phyloP scores from a whole-genome alignment of 768 basidiomycete species.

The Trametes coccinea region DNA sequence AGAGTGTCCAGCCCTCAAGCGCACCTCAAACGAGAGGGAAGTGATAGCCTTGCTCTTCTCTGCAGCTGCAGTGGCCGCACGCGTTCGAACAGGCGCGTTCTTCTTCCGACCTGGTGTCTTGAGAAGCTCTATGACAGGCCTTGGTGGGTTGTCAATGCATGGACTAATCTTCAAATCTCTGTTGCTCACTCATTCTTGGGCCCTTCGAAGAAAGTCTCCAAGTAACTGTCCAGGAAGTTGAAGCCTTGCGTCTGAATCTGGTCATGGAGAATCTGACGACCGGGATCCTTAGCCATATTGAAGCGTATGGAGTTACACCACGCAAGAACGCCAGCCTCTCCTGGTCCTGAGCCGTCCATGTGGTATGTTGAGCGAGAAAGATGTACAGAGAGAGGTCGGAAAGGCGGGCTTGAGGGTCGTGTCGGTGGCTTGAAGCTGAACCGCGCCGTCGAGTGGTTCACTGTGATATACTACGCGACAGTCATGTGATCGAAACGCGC shows the following conservation, averaged over 20 bases:
- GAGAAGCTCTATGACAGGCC: conserved; percentile 75
- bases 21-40: conserved; percentile 49
- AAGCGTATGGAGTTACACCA: conserved; percentile 71
- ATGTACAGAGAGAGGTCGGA: neutral
- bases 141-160: conserved; percentile 28
- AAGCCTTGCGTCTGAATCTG: conserved; percentile 77
- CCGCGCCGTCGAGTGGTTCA: conserved; percentile 3
- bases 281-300: conserved; percentile 72
- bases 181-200: conserved; percentile 59
- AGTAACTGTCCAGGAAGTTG: conserved; percentile 76
- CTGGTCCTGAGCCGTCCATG: conserved; percentile 27
- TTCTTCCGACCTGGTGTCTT: conserved; percentile 83
- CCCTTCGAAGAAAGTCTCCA: conserved; percentile 68
- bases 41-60: conserved; percentile 44
- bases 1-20: neutral
- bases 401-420: neutral
- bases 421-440: neutral
- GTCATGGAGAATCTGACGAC: conserved; percentile 66
- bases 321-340: conserved; percentile 53
- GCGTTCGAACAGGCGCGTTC: conserved; percentile 50
- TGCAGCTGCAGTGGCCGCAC: conserved; percentile 42
- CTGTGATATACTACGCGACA: neutral
- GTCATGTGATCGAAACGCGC: conserved; percentile 1
- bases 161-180: neutral
- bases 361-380: too few relatives aligned